Evolutionary conservation across 345 rosid genomes (phyloP).

Genomic region (Stellera chamaejasme): DNA sequence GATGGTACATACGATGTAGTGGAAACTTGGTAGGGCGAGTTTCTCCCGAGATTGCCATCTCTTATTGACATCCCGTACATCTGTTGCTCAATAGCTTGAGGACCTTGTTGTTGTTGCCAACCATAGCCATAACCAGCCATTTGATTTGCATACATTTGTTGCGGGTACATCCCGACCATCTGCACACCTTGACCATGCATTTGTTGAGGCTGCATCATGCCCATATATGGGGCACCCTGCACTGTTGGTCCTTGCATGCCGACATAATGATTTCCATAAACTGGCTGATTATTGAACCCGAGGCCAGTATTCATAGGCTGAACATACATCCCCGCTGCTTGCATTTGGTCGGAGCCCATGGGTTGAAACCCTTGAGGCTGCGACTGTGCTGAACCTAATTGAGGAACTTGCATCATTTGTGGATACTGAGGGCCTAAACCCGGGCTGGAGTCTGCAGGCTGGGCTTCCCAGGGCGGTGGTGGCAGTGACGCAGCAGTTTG

Average conservation of each 20-base stretch:
- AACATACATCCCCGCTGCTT: slow-evolving; percentile 50
- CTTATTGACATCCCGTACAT: slow-evolving; percentile 65
- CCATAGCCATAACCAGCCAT: slow-evolving; percentile 76
- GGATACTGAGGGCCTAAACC: slow-evolving; percentile 50
- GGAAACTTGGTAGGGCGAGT: slow-evolving; percentile 43
- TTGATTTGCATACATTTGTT: slow-evolving; percentile 60
- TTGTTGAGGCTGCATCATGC: slow-evolving; percentile 40
- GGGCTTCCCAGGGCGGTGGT: slow-evolving; percentile 98
- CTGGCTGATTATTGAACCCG: slow-evolving; percentile 14
- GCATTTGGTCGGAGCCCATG: slow-evolving; percentile 43
- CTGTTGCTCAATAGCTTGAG: slow-evolving; percentile 64
- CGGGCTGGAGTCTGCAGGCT: slow-evolving; percentile 48
- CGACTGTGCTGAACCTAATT: slow-evolving; percentile 31
- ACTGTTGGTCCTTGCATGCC: slow-evolving; percentile 38
- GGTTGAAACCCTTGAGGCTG: slow-evolving; percentile 48
- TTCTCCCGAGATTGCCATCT: slow-evolving; percentile 38
- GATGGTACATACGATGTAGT: slow-evolving; percentile 49
- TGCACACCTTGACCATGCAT: slow-evolving; percentile 40
- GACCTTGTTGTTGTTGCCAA: slow-evolving; percentile 53
- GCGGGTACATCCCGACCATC: slow-evolving; percentile 45
- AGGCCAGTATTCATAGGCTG: slow-evolving; percentile 37
- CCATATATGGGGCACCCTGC: slow-evolving; percentile 56
- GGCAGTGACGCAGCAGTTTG: slow-evolving; percentile 55
- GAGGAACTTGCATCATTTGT: slow-evolving; percentile 50
- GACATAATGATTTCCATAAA: slow-evolving; percentile 30